A percentile compares a stretch with the other conserved stretches of the same genome.
These are phyloP conservation scores for Actinomortierella ambigua DNA, from an alignment of 371 early-diverging fungal genomes.

Conservation along the genomic window DNA sequence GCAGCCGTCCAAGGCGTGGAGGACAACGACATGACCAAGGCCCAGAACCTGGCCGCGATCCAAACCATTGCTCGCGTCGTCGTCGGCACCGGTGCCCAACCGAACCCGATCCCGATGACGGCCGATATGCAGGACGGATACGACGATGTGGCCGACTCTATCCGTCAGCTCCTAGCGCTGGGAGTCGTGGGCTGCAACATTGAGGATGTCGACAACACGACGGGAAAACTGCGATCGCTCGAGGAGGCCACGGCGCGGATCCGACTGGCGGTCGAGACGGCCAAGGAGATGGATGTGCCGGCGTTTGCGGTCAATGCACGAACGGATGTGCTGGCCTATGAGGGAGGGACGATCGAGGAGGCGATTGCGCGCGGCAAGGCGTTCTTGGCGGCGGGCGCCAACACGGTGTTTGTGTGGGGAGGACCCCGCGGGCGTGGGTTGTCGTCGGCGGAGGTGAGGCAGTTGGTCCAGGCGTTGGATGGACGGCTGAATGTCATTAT, in stretches of 20 bases:
- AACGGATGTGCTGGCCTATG: constrained; percentile 33
- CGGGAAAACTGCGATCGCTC: constrained; percentile 11
- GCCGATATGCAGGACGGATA: constrained; percentile 41
- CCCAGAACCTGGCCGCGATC: constrained; percentile 22
- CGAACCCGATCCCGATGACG: constrained; percentile 17
- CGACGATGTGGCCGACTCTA: constrained; percentile 26
- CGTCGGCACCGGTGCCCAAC: no score
- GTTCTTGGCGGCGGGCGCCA: constrained; percentile 43
- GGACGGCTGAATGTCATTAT: constrained; percentile 33
- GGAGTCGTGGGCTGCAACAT: constrained; percentile 37
- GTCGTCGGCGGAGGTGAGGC: constrained; percentile 21
- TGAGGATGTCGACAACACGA: constrained; percentile 25
- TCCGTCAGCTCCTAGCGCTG: constrained; percentile 16
- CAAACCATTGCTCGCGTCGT: constrained; percentile 22
- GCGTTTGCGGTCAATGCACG: constrained; percentile 48
- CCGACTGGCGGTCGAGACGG: constrained; percentile 23
- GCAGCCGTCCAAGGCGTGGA: constrained; percentile 23
- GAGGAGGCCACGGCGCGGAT: constrained; percentile 31
- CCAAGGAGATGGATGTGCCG: constrained; percentile 33
- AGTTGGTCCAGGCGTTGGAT: constrained; percentile 15
- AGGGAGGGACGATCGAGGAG: constrained; percentile 34
- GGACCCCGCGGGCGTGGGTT: constrained; percentile 25
- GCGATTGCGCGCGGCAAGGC: constrained; percentile 40
- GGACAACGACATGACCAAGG: constrained; percentile 26
- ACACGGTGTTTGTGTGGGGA: constrained; percentile 47